Conservation (phyloP, 2,329 filamentous ascomycete genomes). For the Blastomyces parvus region DNA sequence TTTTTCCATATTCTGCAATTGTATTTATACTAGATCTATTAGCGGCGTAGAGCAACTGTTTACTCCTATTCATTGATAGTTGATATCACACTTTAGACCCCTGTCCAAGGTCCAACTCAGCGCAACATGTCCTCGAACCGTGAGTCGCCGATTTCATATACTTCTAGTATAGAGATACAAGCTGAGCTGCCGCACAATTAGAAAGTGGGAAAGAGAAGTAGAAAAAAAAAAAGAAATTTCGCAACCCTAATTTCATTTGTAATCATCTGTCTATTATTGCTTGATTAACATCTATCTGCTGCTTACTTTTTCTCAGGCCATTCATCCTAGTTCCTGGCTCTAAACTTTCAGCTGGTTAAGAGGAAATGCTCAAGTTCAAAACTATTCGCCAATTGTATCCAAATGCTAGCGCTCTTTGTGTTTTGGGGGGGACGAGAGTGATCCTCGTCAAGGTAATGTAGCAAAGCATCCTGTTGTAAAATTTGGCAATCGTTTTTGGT, state of each 20-base stretch:
- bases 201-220: not conserved
- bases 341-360: not conserved
- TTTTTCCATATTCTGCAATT: not conserved
- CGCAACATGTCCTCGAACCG: not conserved
- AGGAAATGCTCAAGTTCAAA: not conserved
- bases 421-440: not conserved
- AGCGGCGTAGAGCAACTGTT: not conserved
- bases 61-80: not conserved
- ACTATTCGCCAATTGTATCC: not conserved
- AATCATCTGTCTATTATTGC: not conserved
- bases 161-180: not conserved
- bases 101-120: not conserved
- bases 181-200: not conserved
- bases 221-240: not conserved
- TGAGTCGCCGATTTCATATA: not conserved
- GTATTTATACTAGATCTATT: constrained; percentile 3
- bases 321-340: not conserved
- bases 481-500: not conserved
- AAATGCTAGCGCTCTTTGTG: not conserved
- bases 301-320: not conserved
- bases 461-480: not conserved
- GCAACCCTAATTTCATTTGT: not conserved
- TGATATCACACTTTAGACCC: not conserved
- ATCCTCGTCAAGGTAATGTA: not conserved
- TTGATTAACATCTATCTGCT: not conserved